Evolutionary conservation across 208 protist species (phyloP).

Genomic region (Strigomonas culicis): DNA sequence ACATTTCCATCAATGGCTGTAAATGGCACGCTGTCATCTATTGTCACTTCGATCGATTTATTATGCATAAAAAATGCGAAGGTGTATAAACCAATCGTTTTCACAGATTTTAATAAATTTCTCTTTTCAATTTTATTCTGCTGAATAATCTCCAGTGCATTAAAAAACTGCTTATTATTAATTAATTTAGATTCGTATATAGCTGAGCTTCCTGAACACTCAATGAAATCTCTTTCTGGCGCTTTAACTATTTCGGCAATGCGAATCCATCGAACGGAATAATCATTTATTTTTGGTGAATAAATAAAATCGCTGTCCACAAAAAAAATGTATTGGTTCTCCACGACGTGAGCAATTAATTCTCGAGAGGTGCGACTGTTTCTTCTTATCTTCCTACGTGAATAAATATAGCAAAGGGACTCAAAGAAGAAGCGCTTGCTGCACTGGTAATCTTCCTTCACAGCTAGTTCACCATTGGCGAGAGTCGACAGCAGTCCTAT

Average conservation of each 20-base stretch:
- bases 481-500: background rate
- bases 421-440: too few relatives aligned
- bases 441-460: too few relatives aligned
- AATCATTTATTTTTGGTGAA: background rate
- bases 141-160: background rate
- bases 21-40: conserved; percentile 63
- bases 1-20: conserved; percentile 10
- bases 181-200: background rate
- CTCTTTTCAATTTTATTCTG: conserved; percentile 1
- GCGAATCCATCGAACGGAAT: background rate
- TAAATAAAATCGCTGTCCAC: conserved; percentile 6
- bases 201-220: background rate
- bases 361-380: background rate
- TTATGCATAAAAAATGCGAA: conserved; percentile 39
- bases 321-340: conserved; percentile 30
- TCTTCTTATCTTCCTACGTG: too few relatives aligned
- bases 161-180: background rate
- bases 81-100: conserved; percentile 26
- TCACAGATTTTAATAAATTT: conserved; percentile 7
- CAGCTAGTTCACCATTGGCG: too few relatives aligned
- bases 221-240: background rate
- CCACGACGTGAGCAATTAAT: background rate
- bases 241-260: background rate
- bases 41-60: conserved; percentile 29
- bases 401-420: too few relatives aligned